Conservation (phyloP, 2,329 filamentous ascomycete species). For the Hortaea werneckii region DNA sequence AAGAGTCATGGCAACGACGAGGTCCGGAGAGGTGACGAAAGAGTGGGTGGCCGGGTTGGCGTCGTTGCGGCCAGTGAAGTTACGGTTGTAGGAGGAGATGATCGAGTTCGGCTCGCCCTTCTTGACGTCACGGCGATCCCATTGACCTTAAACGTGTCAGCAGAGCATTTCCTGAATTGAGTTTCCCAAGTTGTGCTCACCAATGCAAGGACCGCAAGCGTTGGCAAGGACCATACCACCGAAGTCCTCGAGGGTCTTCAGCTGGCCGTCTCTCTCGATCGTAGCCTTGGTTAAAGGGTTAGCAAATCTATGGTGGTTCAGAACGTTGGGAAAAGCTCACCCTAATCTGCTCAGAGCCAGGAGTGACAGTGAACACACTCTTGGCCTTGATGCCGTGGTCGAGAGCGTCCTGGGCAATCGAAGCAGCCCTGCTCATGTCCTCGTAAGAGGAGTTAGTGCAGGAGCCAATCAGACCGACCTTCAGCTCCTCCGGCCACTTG, state of each 20-base stretch:
- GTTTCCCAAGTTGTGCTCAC: not conserved
- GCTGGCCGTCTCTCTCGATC: conserved; percentile 51
- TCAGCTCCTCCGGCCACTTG: conserved; percentile 91
- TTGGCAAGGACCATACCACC: conserved; percentile 92
- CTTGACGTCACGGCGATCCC: conserved; percentile 84
- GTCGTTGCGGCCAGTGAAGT: conserved; percentile 97
- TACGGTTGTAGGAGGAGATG: conserved; percentile 98
- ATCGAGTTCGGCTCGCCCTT: conserved; percentile 86
- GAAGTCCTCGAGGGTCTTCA: conserved; percentile 92
- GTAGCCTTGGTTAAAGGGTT: not conserved
- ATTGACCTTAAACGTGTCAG: conserved; percentile 53
- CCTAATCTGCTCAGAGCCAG: conserved; percentile 95
- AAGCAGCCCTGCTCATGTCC: conserved; percentile 90
- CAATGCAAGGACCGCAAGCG: conserved; percentile 55
- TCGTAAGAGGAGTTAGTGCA: conserved; percentile 89
- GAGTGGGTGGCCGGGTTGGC: conserved; percentile 91
- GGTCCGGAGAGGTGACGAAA: conserved; percentile 82
- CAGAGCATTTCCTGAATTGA: conserved; percentile 1
- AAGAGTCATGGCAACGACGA: conserved; percentile 77
- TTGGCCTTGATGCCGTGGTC: conserved; percentile 91
- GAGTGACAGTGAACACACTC: conserved; percentile 86
- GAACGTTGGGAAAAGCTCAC: not conserved
- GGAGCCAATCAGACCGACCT: conserved; percentile 92
- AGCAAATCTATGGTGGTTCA: not conserved
- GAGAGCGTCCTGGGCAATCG: conserved; percentile 83